phyloP scores from a whole-genome alignment of 768 basidiomycete species.

The Neoboletus magnificus region DNA sequence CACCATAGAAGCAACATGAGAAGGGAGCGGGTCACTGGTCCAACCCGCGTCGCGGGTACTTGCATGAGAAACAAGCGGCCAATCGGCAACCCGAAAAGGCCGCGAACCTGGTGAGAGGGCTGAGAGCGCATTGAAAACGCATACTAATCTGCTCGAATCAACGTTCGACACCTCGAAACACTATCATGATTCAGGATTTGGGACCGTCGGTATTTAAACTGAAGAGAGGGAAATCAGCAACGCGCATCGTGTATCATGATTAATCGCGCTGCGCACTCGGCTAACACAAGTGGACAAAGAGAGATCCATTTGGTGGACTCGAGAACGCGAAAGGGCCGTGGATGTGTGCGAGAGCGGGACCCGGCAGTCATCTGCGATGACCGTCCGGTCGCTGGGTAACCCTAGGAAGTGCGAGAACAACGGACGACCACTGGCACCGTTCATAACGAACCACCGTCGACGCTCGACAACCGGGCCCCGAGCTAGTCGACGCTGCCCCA shows the following conservation, averaged over 20 bases:
- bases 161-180: too few relatives aligned
- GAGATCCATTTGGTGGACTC: neutral
- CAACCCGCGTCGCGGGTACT: neutral
- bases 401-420: neutral
- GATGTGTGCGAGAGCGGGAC: neutral
- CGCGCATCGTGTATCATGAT: neutral
- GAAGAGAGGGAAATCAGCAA: neutral
- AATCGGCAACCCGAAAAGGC: neutral
- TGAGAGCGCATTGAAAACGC: neutral
- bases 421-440: neutral
- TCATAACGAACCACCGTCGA: neutral
- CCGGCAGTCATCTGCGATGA: neutral
- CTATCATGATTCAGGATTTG: neutral
- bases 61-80: neutral
- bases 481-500: neutral
- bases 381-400: neutral
- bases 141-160: too few relatives aligned
- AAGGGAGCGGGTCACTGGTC: neutral
- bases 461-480: neutral
- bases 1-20: too few relatives aligned
- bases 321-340: neutral
- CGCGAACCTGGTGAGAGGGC: neutral
- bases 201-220: neutral
- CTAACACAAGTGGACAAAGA: neutral
- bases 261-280: neutral